Evolutionary conservation across 345 rosid genomes (phyloP), one percentile per base, ranked within the genome.

Genomic region (Adansonia digitata): DNA sequence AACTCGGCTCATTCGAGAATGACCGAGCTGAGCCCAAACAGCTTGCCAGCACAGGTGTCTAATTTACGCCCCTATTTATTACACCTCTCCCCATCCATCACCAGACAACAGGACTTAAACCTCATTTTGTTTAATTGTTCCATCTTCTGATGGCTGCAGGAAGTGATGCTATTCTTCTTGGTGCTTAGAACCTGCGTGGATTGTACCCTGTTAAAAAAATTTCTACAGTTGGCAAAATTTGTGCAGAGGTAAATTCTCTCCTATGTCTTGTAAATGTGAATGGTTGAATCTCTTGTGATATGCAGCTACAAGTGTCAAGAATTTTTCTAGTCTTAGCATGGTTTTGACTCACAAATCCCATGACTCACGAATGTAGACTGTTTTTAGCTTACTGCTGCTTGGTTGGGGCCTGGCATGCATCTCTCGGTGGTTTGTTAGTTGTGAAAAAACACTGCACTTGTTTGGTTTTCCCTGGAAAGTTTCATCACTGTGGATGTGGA

Each of bases 151-250:
- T 81, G 46, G 52, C 8, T 49, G 68, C 87, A 94, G 98, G 98
- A 84, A 85, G 95, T 81, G 98, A 94, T 88, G 95, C 98, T 48
- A 94, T 94, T 86, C 97, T 94, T 79, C 97, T 94, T 80, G 98
- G 98, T 82, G 98, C 97, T 77, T 97, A 94, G 84, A 94, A 97
- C 77, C 87, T 94, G 57, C 95, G 95, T 59, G 97, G 98, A 74
- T 74, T 94, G 52, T 94, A 94, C 77, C 97, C 98, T 52, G 84
- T 94, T 45, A 97, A 94, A 77, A 91, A 97, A 17, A 92, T 92
- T 76, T 90, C 97, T 42, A 92, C 74, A 34, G 94, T 94, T 72
- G 97, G 97, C 75, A 91, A 81, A 86, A 94, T 94, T 80, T 94
- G 98, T 86, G 81, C 90, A 24, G 98, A 94, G 97, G 98, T 94